These are phyloP conservation scores for Sanghuangporus sanghuang DNA, from an alignment of 1,284 basidiomycete species.

Conservation along the genomic window DNA sequence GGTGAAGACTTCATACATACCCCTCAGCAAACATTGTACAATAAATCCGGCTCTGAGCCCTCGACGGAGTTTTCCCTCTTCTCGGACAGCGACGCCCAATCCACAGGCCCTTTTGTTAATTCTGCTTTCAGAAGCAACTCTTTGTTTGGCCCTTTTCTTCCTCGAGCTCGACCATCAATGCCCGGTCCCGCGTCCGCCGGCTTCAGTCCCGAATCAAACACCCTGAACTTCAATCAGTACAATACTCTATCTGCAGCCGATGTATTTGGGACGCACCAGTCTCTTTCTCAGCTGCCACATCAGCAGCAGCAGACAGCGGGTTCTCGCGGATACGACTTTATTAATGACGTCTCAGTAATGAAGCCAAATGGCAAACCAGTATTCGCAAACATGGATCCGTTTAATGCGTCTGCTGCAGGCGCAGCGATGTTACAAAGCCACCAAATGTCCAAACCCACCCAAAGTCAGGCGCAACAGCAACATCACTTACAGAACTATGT, in stretches of 20 bases:
- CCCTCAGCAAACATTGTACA: constrained; percentile 41
- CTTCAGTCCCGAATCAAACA: constrained; percentile 10
- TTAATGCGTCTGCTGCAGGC: constrained; percentile 7
- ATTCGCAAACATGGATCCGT: constrained; percentile 17
- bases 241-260: constrained; percentile 18
- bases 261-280: constrained; percentile 19
- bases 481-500: constrained; percentile 21
- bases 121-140: constrained; percentile 31
- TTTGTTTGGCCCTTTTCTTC: constrained; percentile 30
- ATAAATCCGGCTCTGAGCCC: constrained; percentile 35
- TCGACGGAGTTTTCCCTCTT: constrained; percentile 34
- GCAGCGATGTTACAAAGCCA: constrained; percentile 26
- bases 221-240: constrained; percentile 6
- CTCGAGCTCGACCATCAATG: constrained; percentile 20
- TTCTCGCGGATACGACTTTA: constrained; percentile 14
- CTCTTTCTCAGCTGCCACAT: constrained; percentile 8
- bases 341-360: constrained; percentile 13
- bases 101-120: constrained; percentile 19
- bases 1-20: constrained; percentile 32
- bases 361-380: constrained; percentile 16
- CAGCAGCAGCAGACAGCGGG: constrained; percentile 12
- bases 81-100: constrained; percentile 32
- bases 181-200: constrained; percentile 9
- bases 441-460: constrained; percentile 29
- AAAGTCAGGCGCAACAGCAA: constrained; percentile 20